Base-by-base conservation (phyloP, 2,329 filamentous ascomycete genomes). In the Colletotrichum australisinense region DNA sequence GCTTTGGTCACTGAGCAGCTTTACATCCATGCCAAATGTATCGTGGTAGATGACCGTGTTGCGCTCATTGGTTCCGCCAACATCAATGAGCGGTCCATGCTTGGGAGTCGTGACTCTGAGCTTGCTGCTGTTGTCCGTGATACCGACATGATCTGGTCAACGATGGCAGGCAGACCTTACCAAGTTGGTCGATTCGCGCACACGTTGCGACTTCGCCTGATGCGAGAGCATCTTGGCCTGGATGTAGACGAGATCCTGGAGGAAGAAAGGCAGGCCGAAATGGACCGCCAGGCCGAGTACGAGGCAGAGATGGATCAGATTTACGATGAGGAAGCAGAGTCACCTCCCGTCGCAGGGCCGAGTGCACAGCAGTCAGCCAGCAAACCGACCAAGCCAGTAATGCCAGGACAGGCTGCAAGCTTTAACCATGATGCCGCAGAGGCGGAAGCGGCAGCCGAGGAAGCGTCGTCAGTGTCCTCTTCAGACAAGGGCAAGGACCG, bases 1-100 rank as follows among this genome's bases (percentile, higher is more conserved):
- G 90, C 92, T 70, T 86, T 98, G 49, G 95, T 97, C 4, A 98
- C 97, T 0, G 97, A 99, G 81, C 97, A 98, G 83, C 89, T 99
- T 12, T 99, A 99, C 80, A 98, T 99, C 70, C 97, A 99, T 79
- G 97, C 97, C 74, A 99, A 99, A 84, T 93, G 93, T 76, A 98
- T 98, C 87, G 90, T 99, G 69, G 96, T 98, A 5, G 97, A 99
- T 81, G 97, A 99, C 79, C 91, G 96, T 42, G 91, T 97, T 71
- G 96, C 93, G 24, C 92, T 99, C 74, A 99, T 99, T 78, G 97
- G 97, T 22, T 98, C 96, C 58, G 97, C 97, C 66, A 99, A 99
- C 81, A 98, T 99, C 86, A 99, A 99, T 78, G 97, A 99, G 83
- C 92, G 97, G 58, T 98, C 96, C 7, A 95, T 98, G 95, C 83